A percentile compares a stretch with the other conserved stretches of the same genome.
Evolutionary conservation across 2,329 filamentous ascomycete species (phyloP).

Genomic region (Fusarium falciforme): DNA sequence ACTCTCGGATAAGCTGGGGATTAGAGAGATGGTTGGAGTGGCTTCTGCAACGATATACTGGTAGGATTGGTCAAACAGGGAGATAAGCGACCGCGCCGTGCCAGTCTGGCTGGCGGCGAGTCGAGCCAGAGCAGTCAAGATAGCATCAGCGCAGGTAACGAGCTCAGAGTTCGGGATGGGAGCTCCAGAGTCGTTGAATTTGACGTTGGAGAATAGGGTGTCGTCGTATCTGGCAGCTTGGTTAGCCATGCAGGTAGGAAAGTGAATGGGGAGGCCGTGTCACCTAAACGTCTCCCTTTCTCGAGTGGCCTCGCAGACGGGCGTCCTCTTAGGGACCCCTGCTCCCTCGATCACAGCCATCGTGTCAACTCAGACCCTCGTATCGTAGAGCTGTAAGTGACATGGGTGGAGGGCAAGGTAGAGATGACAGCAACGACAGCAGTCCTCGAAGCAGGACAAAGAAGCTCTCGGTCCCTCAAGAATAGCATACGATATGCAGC

Average conservation of each 20-base stretch:
- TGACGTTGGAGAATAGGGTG: constrained; percentile 23
- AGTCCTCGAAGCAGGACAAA: background rate
- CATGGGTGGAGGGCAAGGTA: background rate
- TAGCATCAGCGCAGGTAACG: constrained; percentile 48
- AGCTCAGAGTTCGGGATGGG: constrained; percentile 42
- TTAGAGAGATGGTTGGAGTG: constrained; percentile 54
- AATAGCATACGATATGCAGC: background rate
- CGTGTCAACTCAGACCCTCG: background rate
- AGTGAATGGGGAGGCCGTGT: background rate
- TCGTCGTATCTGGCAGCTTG: constrained; percentile 15
- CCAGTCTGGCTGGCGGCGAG: constrained; percentile 58
- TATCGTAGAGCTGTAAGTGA: background rate
- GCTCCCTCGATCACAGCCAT: background rate
- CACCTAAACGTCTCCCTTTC: constrained; percentile 49
- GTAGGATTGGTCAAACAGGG: constrained; percentile 60
- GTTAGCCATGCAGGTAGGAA: background rate
- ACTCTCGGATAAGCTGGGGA: constrained; percentile 26
- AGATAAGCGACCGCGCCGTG: constrained; percentile 57
- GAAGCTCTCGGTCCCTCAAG: background rate
- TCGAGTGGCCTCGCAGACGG: constrained; percentile 42
- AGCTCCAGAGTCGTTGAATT: constrained; percentile 39
- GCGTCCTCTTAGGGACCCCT: constrained; percentile 16
- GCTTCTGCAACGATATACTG: constrained; percentile 66
- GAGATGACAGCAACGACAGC: background rate
- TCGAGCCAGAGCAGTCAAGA: constrained; percentile 62